phyloP scores from a whole-genome alignment of 495 filamentous ascomycete species.

The Tuber magnatum region DNA sequence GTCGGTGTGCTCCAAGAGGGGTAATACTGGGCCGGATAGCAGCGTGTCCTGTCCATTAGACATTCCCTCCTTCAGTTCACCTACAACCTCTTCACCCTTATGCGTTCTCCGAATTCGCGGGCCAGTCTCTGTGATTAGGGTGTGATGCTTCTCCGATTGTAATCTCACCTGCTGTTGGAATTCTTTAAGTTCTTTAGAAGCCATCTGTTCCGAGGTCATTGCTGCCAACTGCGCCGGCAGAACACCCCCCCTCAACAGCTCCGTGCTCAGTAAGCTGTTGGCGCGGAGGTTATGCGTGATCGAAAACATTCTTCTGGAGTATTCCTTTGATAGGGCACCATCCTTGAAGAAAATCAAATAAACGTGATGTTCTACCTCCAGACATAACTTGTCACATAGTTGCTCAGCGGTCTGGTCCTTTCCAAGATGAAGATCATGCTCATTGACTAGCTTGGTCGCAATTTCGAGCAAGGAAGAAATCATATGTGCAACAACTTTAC shows the following conservation, averaged over 20 bases:
- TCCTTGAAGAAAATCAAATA: constrained; percentile 50
- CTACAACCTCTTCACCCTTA: constrained; percentile 88
- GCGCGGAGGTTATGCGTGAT: constrained; percentile 77
- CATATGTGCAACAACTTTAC: constrained; percentile 37
- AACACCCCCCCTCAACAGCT: constrained; percentile 62
- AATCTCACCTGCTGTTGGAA: constrained; percentile 64
- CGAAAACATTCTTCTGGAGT: constrained; percentile 54
- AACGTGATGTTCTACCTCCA: constrained; percentile 69
- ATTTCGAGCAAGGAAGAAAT: constrained; percentile 26
- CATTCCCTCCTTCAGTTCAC: constrained; percentile 48
- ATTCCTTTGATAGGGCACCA: constrained; percentile 46
- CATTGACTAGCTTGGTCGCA: constrained; percentile 51
- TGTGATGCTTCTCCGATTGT: constrained; percentile 73
- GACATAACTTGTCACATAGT: constrained; percentile 51
- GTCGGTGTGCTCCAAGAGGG: constrained; percentile 12
- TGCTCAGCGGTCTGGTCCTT: constrained; percentile 50
- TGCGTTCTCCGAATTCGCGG: constrained; percentile 85
- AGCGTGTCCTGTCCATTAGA: constrained; percentile 28
- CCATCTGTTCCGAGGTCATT: constrained; percentile 84
- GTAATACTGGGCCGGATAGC: constrained; percentile 7
- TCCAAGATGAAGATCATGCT: constrained; percentile 51
- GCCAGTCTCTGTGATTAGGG: constrained; percentile 66
- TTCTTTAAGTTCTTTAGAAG: constrained; percentile 76
- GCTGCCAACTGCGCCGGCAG: constrained; percentile 64
- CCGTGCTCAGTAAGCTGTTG: constrained; percentile 69